Conservation (phyloP, 2,329 filamentous ascomycete genomes). For the Aaosphaeria pasadenensis region DNA sequence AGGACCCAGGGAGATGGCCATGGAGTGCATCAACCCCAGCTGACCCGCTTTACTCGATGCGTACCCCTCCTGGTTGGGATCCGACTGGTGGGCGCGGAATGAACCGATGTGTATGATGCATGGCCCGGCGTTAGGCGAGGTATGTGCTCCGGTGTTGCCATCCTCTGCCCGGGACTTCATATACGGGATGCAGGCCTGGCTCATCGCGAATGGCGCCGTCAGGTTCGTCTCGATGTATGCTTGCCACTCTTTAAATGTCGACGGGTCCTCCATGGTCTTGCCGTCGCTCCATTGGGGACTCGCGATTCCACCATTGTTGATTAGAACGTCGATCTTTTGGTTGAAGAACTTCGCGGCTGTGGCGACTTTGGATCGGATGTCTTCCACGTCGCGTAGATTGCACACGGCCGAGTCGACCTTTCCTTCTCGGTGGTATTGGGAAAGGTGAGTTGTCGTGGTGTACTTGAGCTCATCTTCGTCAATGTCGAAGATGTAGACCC, state of each 20-base stretch:
- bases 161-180: constrained; percentile 39
- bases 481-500: constrained; percentile 47
- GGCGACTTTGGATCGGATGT: constrained; percentile 41
- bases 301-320: constrained; percentile 39
- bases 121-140: constrained; percentile 34
- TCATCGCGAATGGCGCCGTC: constrained; percentile 46
- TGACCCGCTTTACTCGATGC: constrained; percentile 52
- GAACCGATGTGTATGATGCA: constrained; percentile 48
- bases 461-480: constrained; percentile 35
- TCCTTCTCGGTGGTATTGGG: constrained; percentile 32
- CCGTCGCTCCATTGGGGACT: constrained; percentile 42
- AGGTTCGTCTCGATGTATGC: constrained; percentile 49
- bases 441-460: constrained; percentile 40
- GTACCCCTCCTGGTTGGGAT: constrained; percentile 51
- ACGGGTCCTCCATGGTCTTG: constrained; percentile 46
- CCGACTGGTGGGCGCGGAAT: constrained; percentile 46
- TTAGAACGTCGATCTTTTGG: constrained; percentile 38
- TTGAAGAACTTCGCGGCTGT: constrained; percentile 44
- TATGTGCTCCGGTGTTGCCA: constrained; percentile 22
- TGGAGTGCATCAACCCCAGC: constrained; percentile 50
- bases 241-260: constrained; percentile 44
- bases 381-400: constrained; percentile 43
- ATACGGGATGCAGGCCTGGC: constrained; percentile 47
- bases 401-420: constrained; percentile 39
- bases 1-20: constrained; percentile 47